A percentile compares a stretch with the other conserved stretches of the same genome.
phyloP scores from a whole-genome alignment of 2,329 filamentous ascomycete species.

The Knoxdaviesia capensis region DNA sequence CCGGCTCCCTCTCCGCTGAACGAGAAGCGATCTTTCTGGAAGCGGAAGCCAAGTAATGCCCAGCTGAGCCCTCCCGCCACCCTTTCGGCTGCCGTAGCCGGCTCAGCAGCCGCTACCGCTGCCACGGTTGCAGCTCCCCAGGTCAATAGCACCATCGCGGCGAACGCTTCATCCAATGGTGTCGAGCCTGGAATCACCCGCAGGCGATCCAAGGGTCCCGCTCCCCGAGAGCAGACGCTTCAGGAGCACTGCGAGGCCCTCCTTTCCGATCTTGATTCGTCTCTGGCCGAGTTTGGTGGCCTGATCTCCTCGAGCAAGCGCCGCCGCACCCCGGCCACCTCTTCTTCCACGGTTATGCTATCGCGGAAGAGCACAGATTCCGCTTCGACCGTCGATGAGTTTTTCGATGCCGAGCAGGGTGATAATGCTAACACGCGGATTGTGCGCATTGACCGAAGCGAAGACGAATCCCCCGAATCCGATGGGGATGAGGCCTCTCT shows the following conservation, averaged over 20 bases:
- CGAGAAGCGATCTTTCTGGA: constrained; percentile 74
- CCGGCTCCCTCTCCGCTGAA: constrained; percentile 8
- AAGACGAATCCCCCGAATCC: constrained; percentile 39
- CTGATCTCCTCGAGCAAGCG: constrained; percentile 65
- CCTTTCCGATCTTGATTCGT: constrained; percentile 66
- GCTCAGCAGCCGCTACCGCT: not conserved
- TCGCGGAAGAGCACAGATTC: constrained; percentile 59
- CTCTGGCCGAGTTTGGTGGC: constrained; percentile 62
- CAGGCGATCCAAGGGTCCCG: too few species aligned
- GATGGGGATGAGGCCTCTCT: constrained; percentile 34
- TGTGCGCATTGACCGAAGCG: constrained; percentile 52
- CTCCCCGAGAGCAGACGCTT: constrained; percentile 19
- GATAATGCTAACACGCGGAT: constrained; percentile 42
- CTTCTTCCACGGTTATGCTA: constrained; percentile 18
- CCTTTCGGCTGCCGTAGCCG: too few species aligned
- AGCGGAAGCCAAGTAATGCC: constrained; percentile 52
- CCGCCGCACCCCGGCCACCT: constrained; percentile 38
- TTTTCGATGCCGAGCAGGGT: constrained; percentile 74
- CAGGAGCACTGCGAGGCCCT: constrained; percentile 70
- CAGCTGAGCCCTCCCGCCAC: constrained; percentile 14
- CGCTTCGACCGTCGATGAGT: constrained; percentile 59
- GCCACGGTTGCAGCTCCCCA: constrained; percentile 16
- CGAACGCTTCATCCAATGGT: constrained; percentile 12
- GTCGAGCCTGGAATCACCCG: constrained; percentile 8
- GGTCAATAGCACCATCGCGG: constrained; percentile 10